These are phyloP conservation scores for Mortierella claussenii DNA, from an alignment of 192 early-diverging fungal species.

Conservation along the genomic window DNA sequence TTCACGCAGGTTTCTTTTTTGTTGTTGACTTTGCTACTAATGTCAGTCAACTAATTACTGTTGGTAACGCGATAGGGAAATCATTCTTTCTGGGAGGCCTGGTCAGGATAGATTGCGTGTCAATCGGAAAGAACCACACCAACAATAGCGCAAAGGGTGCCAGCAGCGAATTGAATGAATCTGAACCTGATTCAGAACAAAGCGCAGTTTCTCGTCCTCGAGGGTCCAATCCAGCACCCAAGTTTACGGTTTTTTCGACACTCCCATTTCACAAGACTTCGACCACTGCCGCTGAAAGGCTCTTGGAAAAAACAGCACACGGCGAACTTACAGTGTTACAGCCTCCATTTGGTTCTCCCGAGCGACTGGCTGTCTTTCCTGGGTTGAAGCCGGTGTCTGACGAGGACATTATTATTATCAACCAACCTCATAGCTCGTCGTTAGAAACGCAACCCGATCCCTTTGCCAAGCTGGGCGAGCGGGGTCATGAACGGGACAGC, in stretches of 20 bases:
- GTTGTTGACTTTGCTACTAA: neutral
- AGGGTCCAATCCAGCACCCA: conserved; percentile 37
- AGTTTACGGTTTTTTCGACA: conserved; percentile 36
- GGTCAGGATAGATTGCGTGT: conserved; percentile 46
- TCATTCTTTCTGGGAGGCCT: conserved; percentile 52
- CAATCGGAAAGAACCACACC: conserved; percentile 38
- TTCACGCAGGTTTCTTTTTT: too few species aligned
- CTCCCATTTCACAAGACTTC: conserved; percentile 49
- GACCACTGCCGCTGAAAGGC: conserved; percentile 17
- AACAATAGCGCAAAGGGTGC: too few species aligned
- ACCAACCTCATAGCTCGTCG: neutral
- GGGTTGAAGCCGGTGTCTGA: conserved; percentile 12
- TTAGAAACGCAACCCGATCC: neutral
- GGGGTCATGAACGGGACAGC: neutral
- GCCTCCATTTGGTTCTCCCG: conserved; percentile 38
- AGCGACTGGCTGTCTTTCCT: conserved; percentile 34
- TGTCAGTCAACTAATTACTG: neutral
- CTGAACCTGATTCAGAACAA: too few species aligned
- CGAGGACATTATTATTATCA: conserved; percentile 25
- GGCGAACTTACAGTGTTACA: conserved; percentile 35
- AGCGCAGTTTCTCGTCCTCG: neutral
- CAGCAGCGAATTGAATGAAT: too few species aligned
- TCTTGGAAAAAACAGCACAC: conserved; percentile 9
- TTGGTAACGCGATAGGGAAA: conserved; percentile 12
- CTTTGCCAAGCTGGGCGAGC: conserved; percentile 11